Conservation (phyloP, 2,329 filamentous ascomycete genomes). For the Diaporthe citri region DNA sequence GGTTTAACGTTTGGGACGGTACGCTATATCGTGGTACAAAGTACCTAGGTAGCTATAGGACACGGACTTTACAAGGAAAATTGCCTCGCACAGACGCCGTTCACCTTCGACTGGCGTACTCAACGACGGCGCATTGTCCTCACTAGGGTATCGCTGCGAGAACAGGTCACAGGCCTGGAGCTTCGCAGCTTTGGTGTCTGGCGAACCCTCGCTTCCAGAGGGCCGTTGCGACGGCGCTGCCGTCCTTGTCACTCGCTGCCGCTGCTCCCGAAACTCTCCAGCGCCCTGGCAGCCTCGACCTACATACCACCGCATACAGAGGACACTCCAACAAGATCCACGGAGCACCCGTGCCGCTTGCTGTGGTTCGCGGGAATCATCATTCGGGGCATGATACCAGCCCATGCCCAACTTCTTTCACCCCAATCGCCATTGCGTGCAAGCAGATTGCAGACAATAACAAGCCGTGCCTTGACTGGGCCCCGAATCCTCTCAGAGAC, state of each 20-base stretch:
- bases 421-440: not conserved
- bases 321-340: not conserved
- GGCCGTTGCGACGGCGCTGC: constrained; percentile 28
- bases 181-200: constrained; percentile 22
- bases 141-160: constrained; percentile 24
- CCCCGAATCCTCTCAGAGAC: not conserved
- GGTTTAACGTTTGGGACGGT: constrained; percentile 7
- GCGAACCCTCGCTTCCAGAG: constrained; percentile 20
- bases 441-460: not conserved
- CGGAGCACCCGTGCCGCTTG: constrained; percentile 7
- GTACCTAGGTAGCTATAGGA: constrained; percentile 15
- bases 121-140: constrained; percentile 12
- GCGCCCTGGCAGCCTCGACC: constrained; percentile 24
- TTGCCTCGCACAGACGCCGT: constrained; percentile 31
- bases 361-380: not conserved
- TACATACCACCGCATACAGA: not conserved
- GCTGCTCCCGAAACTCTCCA: constrained; percentile 26
- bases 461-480: not conserved
- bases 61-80: constrained; percentile 1
- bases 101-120: constrained; percentile 14
- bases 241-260: constrained; percentile 30
- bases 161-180: constrained; percentile 7
- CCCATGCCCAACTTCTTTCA: not conserved
- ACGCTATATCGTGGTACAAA: not conserved
- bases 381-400: not conserved